Evolutionary conservation across 2,329 filamentous ascomycete species (phyloP), one percentile per base, ranked within the genome.

Genomic region (Aureobasidium sp.): DNA sequence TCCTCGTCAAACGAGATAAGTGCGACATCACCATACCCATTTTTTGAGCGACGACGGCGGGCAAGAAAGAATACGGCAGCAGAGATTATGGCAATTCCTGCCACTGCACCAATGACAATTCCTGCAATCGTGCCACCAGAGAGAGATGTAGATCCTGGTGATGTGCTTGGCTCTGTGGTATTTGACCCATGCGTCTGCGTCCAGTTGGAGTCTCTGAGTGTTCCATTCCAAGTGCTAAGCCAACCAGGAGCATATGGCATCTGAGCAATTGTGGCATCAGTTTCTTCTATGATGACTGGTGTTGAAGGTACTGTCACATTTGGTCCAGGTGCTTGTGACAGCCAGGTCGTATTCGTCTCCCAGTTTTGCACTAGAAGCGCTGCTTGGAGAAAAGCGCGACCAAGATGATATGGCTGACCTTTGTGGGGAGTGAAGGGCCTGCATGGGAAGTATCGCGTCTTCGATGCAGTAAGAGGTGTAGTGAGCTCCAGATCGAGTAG

Each of bases 381-480:
- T 44, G 57, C 44, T 27, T 61, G 57, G 26, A 61, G 26, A n/a
- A 61, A 61, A 2, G 57, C 57, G 13, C 57, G 57, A 23, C 57
- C 57, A 10, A 61, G 46, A 36, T 61, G 57, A 12, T 51, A 61
- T 6, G 47, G 44, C 20, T 50, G 27, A 15, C 57, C 46, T 32
- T 20, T 12, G 12, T 29, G 29, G 15, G 57, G 57, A 5, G 12
- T 17, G 12, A 41, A 61, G 0, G 57, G 47, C 8, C 34, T 51
- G 46, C 57, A 61, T 15, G 57, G 57, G 12, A 61, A 51, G 37
- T 61, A 61, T 9, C 20, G 57, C 2, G 23, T 51, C 36, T 44
- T 36, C 2, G 34, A n/a, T 1, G 15, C 32, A 8, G 37, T 23
- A 5, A 61, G 13, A 29, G 57, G 57, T 10, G 27, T 23, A 23